Percentiles rank a stretch among this genome's conserved stretches.
These are phyloP conservation scores for Yarrowia deformans DNA, from an alignment of 805 yeast species.

Conservation along the genomic window DNA sequence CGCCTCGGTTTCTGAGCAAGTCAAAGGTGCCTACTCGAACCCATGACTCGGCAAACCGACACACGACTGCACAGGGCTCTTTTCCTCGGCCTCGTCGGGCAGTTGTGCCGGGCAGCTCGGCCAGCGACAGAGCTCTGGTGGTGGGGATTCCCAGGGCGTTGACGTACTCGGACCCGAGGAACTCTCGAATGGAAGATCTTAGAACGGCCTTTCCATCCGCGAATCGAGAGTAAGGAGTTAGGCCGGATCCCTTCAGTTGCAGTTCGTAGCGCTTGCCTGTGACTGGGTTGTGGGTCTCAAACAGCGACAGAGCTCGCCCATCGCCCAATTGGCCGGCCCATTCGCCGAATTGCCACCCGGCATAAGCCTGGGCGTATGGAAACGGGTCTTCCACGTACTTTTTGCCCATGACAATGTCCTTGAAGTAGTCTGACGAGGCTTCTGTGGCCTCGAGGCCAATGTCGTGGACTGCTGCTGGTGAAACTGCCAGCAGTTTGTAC, in stretches of 20 bases:
- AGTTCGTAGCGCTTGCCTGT: conserved; percentile 62
- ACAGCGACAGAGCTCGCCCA: conserved; percentile 86
- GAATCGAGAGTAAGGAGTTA: conserved; percentile 90
- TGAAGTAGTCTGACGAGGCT: conserved; percentile 56
- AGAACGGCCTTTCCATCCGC: conserved; percentile 97
- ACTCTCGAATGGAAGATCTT: conserved; percentile 87
- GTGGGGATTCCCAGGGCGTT: conserved; percentile 84
- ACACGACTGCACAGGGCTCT: conserved; percentile 84
- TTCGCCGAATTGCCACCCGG: conserved; percentile 95
- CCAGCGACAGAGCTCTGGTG: conserved; percentile 79
- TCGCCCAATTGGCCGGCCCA: conserved; percentile 98
- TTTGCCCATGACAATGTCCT: conserved; percentile 68
- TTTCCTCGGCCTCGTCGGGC: conserved; percentile 73
- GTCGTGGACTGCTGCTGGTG: conserved; percentile 66
- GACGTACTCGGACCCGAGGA: conserved; percentile 81
- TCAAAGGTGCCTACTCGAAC: conserved; percentile 89
- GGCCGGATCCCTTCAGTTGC: conserved; percentile 91
- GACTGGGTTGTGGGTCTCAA: conserved; percentile 63
- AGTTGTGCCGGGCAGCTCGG: conserved; percentile 72
- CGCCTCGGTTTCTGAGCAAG: conserved; percentile 74
- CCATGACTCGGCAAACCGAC: conserved; percentile 87
- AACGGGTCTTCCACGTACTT: conserved; percentile 58
- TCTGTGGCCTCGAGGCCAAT: conserved; percentile 60
- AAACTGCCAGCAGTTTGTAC: conserved; percentile 60
- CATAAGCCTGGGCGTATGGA: conserved; percentile 91